A percentile compares a stretch with the other conserved stretches of the same genome.
Evolutionary conservation across 73 alveolate genomes (phyloP).

Genomic region (Paramecium sexaurelia): DNA sequence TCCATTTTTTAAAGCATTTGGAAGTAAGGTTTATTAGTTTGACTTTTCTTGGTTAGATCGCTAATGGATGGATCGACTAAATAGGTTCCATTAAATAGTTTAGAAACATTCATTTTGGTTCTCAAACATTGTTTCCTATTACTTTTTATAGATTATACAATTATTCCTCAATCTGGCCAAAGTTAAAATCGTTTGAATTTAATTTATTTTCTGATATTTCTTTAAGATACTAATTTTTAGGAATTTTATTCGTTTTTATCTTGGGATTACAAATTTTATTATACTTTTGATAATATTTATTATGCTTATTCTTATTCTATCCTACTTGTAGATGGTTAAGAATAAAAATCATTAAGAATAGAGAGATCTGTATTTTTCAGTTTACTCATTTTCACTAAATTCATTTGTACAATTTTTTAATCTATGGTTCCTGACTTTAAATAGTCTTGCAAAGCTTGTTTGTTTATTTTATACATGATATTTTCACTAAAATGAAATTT

Average conservation of each 20-base stretch:
- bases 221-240: not conserved
- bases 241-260: not conserved
- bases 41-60: not conserved
- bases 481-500: not conserved
- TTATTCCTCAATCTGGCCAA: not conserved
- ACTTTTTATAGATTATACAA: not conserved
- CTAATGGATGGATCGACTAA: conserved; percentile 34
- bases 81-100: conserved; percentile 31
- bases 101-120: conserved; percentile 3
- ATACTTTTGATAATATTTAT: not conserved
- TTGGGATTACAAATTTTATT: not conserved
- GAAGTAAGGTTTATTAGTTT: not conserved
- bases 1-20: not conserved
- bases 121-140: not conserved
- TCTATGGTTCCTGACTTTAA: not conserved
- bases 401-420: not conserved
- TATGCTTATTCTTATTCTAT: not conserved
- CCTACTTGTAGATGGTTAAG: not conserved
- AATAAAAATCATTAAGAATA: not conserved
- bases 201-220: not conserved
- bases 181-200: not conserved
- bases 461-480: not conserved
- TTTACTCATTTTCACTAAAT: conserved; percentile 5
- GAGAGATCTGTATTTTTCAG: not conserved
- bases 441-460: not conserved